Evolutionary conservation across 345 rosid genomes (phyloP).

Genomic region (Sonneratia caseolaris): DNA sequence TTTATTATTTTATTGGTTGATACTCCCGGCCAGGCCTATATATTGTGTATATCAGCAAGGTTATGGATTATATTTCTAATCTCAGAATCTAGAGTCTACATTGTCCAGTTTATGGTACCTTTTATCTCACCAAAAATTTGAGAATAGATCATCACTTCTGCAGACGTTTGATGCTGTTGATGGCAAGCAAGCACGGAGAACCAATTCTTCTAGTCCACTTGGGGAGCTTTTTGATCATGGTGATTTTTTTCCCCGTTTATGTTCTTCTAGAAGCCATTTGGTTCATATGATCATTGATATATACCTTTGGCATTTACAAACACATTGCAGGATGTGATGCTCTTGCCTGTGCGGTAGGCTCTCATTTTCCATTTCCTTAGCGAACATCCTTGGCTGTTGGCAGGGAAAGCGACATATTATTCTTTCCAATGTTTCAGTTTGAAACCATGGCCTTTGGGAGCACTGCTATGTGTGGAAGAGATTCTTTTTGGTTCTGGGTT

Average conservation of each 20-base stretch:
- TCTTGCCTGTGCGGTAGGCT: conserved; percentile 93
- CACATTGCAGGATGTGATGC: conserved; percentile 89
- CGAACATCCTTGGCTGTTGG: background rate
- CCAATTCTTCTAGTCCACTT: conserved; percentile 77
- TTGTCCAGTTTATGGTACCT: background rate
- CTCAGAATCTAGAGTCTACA: background rate
- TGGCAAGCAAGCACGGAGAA: conserved; percentile 97
- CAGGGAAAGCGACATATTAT: background rate
- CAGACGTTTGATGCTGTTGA: conserved; percentile 99
- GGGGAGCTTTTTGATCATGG: conserved; percentile 98
- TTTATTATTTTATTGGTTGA: background rate
- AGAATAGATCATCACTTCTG: background rate
- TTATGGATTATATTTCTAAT: background rate
- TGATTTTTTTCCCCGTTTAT: conserved; percentile 16
- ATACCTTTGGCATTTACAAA: background rate
- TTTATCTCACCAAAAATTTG: background rate
- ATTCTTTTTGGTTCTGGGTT: conserved; percentile 90
- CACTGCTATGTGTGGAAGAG: conserved; percentile 91
- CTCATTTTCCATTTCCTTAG: conserved; percentile 10
- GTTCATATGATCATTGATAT: background rate
- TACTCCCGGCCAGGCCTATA: no score
- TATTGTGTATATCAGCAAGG: background rate
- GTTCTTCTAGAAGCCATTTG: background rate
- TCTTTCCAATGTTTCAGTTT: conserved; percentile 37
- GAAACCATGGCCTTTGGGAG: conserved; percentile 85